Conservation (phyloP, 352 stramenopile species). For the Globisporangium orthogonon region DNA sequence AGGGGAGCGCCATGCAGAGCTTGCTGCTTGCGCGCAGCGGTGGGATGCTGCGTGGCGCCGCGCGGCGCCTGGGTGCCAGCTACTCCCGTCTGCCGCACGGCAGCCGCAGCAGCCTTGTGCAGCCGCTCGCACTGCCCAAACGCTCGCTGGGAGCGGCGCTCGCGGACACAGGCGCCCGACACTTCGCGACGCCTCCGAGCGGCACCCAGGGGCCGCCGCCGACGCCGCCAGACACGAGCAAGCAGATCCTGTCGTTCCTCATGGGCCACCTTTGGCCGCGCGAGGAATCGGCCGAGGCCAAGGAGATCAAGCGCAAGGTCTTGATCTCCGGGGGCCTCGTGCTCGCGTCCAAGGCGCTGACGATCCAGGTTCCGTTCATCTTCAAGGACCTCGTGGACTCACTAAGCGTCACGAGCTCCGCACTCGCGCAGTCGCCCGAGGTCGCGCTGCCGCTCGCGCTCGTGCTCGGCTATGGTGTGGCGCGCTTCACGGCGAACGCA, state of each 20-base stretch:
- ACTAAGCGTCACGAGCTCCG: constrained; percentile 35
- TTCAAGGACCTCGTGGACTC: constrained; percentile 95
- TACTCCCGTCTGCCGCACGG: neutral
- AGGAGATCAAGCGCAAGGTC: constrained; percentile 79
- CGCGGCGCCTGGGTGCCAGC: constrained; percentile 20
- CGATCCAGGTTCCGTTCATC: constrained; percentile 95
- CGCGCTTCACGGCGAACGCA: constrained; percentile 84
- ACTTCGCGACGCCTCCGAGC: constrained; percentile 8
- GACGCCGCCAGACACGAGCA: constrained; percentile 24
- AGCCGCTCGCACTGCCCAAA: neutral
- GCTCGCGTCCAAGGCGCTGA: constrained; percentile 88
- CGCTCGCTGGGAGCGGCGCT: neutral
- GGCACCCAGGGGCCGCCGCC: constrained; percentile 5
- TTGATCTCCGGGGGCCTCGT: constrained; percentile 81
- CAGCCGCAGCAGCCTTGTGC: constrained; percentile 3
- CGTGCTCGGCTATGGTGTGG: constrained; percentile 92
- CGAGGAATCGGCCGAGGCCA: constrained; percentile 41
- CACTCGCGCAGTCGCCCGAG: constrained; percentile 31
- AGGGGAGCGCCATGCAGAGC: constrained; percentile 15
- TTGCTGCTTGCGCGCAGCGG: constrained; percentile 35
- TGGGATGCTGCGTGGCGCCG: constrained; percentile 16
- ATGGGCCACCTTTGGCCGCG: constrained; percentile 64
- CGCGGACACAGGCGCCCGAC: neutral
- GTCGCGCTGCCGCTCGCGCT: constrained; percentile 72
- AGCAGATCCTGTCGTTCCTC: constrained; percentile 59